Evolutionary conservation across 441 rosid species (phyloP).

Genomic region (Jatropha podagrica): DNA sequence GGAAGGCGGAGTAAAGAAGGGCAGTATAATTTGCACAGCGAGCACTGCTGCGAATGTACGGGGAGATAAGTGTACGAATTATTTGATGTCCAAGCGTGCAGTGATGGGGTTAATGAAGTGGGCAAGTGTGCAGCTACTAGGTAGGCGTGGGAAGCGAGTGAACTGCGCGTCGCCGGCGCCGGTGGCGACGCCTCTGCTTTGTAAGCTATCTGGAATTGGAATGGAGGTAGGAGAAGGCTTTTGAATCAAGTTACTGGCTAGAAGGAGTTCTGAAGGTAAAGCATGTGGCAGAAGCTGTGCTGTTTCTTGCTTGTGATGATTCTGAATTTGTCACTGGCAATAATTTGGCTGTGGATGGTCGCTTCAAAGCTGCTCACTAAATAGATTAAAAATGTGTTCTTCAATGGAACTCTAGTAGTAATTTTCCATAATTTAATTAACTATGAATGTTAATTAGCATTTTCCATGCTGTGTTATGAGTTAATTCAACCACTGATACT

Average conservation of each 20-base stretch:
- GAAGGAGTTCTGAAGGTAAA: conserved; percentile 29
- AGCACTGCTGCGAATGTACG: conserved; percentile 12
- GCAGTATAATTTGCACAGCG: conserved; percentile 33
- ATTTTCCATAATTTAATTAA: too few relatives aligned
- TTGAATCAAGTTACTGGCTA: conserved; percentile 14
- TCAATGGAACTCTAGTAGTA: too few relatives aligned
- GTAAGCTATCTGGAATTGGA: neutral
- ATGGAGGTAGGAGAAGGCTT: conserved; percentile 19
- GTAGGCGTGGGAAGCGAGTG: conserved; percentile 18
- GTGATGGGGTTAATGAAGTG: conserved; percentile 21
- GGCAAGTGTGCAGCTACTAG: conserved; percentile 21
- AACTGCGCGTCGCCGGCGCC: conserved; percentile 24
- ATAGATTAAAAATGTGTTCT: neutral
- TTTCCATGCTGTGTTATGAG: too few relatives aligned
- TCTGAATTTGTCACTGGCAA: conserved; percentile 37
- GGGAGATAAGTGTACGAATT: conserved; percentile 1
- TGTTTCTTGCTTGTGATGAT: conserved; percentile 37
- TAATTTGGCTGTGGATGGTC: conserved; percentile 40
- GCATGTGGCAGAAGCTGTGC: conserved; percentile 37
- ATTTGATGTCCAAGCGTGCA: conserved; percentile 27
- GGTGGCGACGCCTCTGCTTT: conserved; percentile 11
- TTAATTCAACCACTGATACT: too few relatives aligned
- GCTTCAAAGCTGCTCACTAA: neutral
- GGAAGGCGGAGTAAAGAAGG: conserved; percentile 20
- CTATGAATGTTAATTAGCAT: too few relatives aligned